A percentile compares a stretch with the other conserved stretches of the same genome.
Evolutionary conservation across 371 early-diverging fungal genomes (phyloP).

Genomic region (Mortierella sp.): DNA sequence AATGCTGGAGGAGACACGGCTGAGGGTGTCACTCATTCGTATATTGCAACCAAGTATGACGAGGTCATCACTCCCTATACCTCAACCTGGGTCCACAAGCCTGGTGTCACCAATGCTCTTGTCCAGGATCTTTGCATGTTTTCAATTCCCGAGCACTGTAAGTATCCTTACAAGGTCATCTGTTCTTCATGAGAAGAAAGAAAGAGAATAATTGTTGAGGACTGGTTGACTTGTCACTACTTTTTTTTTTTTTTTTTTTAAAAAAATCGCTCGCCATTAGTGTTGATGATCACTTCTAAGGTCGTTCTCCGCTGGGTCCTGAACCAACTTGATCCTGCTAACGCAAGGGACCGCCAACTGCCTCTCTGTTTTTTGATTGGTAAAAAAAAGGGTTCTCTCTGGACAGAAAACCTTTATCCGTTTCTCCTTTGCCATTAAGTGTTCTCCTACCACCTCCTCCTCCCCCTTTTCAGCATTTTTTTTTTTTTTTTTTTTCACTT

Average conservation of each 20-base stretch:
- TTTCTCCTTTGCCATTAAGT: too few relatives aligned
- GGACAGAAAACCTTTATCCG: too few relatives aligned
- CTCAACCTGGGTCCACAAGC: slow-evolving; percentile 14
- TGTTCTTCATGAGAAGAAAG: too few relatives aligned
- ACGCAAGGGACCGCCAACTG: slow-evolving; percentile 42
- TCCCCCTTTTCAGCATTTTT: too few relatives aligned
- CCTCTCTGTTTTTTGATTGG: slow-evolving; percentile 27
- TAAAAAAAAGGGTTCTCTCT: not conserved
- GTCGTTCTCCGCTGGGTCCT: slow-evolving; percentile 39
- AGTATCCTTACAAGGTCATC: not conserved
- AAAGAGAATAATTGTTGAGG: too few relatives aligned
- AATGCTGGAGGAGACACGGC: slow-evolving; percentile 36
- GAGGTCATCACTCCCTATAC: slow-evolving; percentile 41
- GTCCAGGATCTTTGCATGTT: slow-evolving; percentile 35
- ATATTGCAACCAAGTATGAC: slow-evolving; percentile 44
- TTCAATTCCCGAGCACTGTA: slow-evolving; percentile 28
- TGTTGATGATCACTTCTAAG: slow-evolving; percentile 34
- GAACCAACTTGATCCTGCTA: slow-evolving; percentile 40
- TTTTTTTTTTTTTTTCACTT: too few relatives aligned
- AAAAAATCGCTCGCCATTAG: not conserved
- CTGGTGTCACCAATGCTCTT: slow-evolving; percentile 28
- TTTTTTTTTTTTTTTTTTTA: not conserved
- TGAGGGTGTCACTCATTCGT: slow-evolving; percentile 29
- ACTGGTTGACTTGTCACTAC: too few relatives aligned
- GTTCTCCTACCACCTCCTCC: too few relatives aligned